A percentile compares a stretch with the other conserved stretches of the same genome.
phyloP scores from a whole-genome alignment of 139 green algal species.

The Diplosphaera chodatii region DNA sequence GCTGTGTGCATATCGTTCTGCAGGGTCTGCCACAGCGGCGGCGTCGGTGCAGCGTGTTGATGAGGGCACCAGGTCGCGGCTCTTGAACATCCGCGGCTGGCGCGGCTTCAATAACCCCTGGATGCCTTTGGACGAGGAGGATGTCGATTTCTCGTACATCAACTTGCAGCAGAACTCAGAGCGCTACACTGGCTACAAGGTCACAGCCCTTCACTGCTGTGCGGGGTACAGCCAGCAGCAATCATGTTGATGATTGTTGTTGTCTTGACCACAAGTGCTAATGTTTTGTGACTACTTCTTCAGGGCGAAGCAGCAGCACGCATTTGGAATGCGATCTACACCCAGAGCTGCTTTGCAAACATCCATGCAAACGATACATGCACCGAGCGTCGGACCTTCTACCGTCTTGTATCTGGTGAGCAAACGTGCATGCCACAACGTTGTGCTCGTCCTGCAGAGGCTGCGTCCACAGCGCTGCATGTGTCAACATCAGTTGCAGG shows the following conservation, averaged over 20 bases:
- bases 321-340: constrained; percentile 92
- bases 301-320: constrained; percentile 78
- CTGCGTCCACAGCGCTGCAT: too few relatives aligned
- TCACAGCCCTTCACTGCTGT: constrained; percentile 5
- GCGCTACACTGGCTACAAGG: constrained; percentile 89
- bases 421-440: too few relatives aligned
- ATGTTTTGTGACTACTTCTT: too few relatives aligned
- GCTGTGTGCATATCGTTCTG: too few relatives aligned
- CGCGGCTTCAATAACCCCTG: constrained; percentile 88
- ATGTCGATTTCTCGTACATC: constrained; percentile 87
- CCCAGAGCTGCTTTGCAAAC: constrained; percentile 73
- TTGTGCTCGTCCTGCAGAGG: too few relatives aligned
- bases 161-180: constrained; percentile 91
- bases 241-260: too few relatives aligned
- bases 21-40: not conserved
- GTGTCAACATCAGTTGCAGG: too few relatives aligned
- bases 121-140: constrained; percentile 75
- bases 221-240: too few relatives aligned
- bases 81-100: constrained; percentile 56
- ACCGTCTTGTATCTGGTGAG: constrained; percentile 55
- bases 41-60: constrained; percentile 17
- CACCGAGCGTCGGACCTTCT: constrained; percentile 76
- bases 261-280: too few relatives aligned
- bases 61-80: constrained; percentile 22
- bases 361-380: constrained; percentile 30